A percentile compares a stretch with the other conserved stretches of the same genome.
Conservation (phyloP, 805 yeast species). For the Sugiyamaella lignohabitans region DNA sequence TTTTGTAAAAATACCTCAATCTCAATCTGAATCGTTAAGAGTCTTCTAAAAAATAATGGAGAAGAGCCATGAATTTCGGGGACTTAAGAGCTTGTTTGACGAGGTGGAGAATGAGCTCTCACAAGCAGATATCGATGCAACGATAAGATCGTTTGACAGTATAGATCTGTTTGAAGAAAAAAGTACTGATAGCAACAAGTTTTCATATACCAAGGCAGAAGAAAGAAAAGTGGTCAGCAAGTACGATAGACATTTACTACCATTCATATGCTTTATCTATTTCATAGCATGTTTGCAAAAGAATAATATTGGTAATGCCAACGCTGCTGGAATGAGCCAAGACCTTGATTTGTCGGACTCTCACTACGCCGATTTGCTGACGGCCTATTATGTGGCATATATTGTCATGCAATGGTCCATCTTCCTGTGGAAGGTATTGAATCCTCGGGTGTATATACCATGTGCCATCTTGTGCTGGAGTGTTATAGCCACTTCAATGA, state of each 20-base stretch:
- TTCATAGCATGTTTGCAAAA: constrained; percentile 45
- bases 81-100: not conserved
- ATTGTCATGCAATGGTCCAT: constrained; percentile 39
- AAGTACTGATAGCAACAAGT: not conserved
- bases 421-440: constrained; percentile 13
- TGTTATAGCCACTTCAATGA: constrained; percentile 34
- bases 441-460: constrained; percentile 14
- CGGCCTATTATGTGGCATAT: constrained; percentile 44
- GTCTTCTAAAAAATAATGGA: no score
- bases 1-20: no score
- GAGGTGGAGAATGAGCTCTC: constrained; percentile 2
- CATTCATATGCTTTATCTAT: constrained; percentile 42
- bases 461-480: constrained; percentile 14
- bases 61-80: no score
- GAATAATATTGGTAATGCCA: constrained; percentile 48
- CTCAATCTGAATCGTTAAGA: no score
- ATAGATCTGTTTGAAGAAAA: not conserved
- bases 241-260: constrained; percentile 39
- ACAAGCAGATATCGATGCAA: not conserved
- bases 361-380: constrained; percentile 41
- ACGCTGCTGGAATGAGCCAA: constrained; percentile 43
- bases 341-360: constrained; percentile 37
- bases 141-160: not conserved
- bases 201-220: constrained; percentile 11
- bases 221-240: constrained; percentile 28